Conservation (phyloP, 2,329 filamentous ascomycete species). For the Calonectria henricotiae region DNA sequence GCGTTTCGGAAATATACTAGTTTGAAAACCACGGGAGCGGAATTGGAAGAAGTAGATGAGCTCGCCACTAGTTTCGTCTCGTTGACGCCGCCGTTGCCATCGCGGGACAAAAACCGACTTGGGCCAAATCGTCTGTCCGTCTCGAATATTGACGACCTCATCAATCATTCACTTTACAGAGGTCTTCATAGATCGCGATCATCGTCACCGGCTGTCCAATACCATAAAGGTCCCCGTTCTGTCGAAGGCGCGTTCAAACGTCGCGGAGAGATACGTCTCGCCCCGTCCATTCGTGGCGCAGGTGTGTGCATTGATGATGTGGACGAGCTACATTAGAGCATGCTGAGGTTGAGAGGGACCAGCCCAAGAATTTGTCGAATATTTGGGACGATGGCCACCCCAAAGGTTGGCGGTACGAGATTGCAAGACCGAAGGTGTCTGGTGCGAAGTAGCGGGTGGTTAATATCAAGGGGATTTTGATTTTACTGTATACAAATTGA, state of each 20-base stretch:
- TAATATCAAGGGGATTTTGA: slow-evolving; percentile 3
- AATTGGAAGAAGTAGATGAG: slow-evolving; percentile 54
- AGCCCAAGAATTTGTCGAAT: not conserved
- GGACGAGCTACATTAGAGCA: slow-evolving; percentile 57
- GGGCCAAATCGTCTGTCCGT: slow-evolving; percentile 40
- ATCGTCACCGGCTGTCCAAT: slow-evolving; percentile 37
- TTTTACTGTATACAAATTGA: slow-evolving; percentile 7
- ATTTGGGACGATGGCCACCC: not conserved
- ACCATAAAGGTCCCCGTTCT: slow-evolving; percentile 34
- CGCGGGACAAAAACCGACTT: slow-evolving; percentile 54
- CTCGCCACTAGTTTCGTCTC: slow-evolving; percentile 47
- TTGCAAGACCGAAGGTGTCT: not conserved
- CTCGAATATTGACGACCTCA: slow-evolving; percentile 41
- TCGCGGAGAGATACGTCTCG: slow-evolving; percentile 51
- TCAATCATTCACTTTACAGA: slow-evolving; percentile 24
- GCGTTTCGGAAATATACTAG: slow-evolving; percentile 57
- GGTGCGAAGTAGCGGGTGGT: not conserved
- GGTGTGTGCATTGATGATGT: slow-evolving; percentile 50
- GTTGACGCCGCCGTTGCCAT: slow-evolving; percentile 40
- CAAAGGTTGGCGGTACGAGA: not conserved
- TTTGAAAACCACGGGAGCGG: slow-evolving; percentile 41
- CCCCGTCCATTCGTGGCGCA: slow-evolving; percentile 49
- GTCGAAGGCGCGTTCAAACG: slow-evolving; percentile 42
- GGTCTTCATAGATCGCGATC: slow-evolving; percentile 39
- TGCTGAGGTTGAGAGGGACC: not conserved